Evolutionary conservation across 2,329 filamentous ascomycete genomes (phyloP).

Genomic region (Diaporthe humulicola): DNA sequence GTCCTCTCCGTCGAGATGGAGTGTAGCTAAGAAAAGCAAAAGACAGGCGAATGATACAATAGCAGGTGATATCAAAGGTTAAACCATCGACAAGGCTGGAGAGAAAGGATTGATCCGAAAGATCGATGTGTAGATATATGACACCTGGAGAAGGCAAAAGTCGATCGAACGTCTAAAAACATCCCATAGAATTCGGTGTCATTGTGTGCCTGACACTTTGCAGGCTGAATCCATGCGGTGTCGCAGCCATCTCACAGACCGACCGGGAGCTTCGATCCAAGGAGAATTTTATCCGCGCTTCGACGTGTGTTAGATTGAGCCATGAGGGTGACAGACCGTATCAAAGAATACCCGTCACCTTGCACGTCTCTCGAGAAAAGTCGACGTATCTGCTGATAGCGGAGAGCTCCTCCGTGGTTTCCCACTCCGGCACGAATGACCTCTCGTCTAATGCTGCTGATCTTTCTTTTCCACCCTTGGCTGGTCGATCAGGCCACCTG

Average conservation of each 20-base stretch:
- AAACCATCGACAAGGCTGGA: neutral
- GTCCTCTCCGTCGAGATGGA: neutral
- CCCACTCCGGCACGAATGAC: neutral
- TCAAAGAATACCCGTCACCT: neutral
- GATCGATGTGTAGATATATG: neutral
- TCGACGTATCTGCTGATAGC: neutral
- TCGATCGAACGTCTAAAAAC: neutral
- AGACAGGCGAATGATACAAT: neutral
- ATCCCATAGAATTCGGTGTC: neutral
- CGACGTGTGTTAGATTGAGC: neutral
- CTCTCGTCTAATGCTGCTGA: constrained; percentile 8
- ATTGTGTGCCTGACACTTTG: neutral
- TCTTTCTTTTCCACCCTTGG: neutral
- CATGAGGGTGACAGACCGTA: neutral
- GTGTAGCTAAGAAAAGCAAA: neutral
- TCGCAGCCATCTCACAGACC: neutral
- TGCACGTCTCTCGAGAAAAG: too few species aligned
- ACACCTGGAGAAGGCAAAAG: neutral
- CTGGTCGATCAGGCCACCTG: neutral
- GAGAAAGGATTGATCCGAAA: neutral
- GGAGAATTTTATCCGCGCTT: neutral
- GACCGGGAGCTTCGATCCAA: neutral
- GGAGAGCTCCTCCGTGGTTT: neutral
- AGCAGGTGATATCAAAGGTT: neutral
- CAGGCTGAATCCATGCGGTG: neutral